Percentiles rank a stretch among this genome's conserved stretches.
These are phyloP conservation scores for Clitopilus hobsonii DNA, from an alignment of 768 basidiomycete genomes.

Conservation along the genomic window DNA sequence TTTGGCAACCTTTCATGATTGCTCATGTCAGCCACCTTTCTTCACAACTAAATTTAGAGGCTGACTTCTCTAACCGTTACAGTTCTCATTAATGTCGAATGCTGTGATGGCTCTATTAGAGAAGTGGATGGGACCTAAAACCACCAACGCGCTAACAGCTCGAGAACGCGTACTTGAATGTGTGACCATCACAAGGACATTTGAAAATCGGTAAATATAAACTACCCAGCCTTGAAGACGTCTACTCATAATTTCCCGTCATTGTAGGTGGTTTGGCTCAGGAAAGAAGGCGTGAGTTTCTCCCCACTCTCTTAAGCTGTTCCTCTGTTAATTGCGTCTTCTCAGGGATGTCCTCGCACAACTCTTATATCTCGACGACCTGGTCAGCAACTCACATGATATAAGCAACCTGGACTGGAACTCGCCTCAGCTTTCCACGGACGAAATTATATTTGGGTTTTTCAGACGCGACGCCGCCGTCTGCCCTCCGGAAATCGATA, in stretches of 20 bases:
- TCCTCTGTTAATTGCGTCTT: too few relatives aligned
- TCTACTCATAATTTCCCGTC: neutral
- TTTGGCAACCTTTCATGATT: neutral
- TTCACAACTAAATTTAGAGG: neutral
- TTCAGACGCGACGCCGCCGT: too few relatives aligned
- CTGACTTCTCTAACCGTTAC: too few relatives aligned
- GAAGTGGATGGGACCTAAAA: neutral
- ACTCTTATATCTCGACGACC: neutral
- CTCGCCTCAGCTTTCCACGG: too few relatives aligned
- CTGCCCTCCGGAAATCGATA: too few relatives aligned
- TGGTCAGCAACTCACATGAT: too few relatives aligned
- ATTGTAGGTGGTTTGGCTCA: neutral
- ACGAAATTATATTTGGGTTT: too few relatives aligned
- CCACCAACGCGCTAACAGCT: neutral
- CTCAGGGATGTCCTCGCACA: neutral
- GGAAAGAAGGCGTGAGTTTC: neutral
- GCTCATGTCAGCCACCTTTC: neutral
- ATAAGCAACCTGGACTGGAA: too few relatives aligned
- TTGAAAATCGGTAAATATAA: neutral
- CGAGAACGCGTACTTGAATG: neutral
- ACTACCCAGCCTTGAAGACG: neutral
- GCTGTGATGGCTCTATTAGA: neutral
- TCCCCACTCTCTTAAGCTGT: too few relatives aligned
- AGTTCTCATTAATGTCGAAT: neutral
- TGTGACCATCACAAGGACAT: neutral